These are phyloP conservation scores for Paratinospora sagittata DNA, from an alignment of 164 flowering plant species.

Conservation along the genomic window DNA sequence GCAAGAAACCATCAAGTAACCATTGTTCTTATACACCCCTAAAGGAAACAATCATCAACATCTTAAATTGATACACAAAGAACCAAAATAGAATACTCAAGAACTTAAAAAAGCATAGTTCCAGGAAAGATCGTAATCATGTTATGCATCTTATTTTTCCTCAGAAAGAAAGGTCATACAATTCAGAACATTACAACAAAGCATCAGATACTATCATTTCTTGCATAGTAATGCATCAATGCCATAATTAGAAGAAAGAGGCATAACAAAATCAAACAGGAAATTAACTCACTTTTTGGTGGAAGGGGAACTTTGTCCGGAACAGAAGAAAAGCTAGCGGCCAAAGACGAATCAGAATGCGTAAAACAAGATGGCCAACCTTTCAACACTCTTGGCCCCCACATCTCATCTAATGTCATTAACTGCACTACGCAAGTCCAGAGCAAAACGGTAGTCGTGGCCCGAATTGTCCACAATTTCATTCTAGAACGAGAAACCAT, in stretches of 20 bases:
- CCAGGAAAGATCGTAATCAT: too few relatives aligned
- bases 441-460: conserved; percentile 63
- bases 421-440: conserved; percentile 89
- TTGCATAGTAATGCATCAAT: conserved; percentile 2
- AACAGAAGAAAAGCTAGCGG: conserved; percentile 12
- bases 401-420: conserved; percentile 63
- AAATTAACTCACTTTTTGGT: conserved; percentile 30
- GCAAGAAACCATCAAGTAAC: conserved; percentile 86
- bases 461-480: conserved; percentile 83
- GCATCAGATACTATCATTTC: not conserved
- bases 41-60: conserved; percentile 7
- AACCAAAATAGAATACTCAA: not conserved
- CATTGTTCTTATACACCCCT: conserved; percentile 89
- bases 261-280: not conserved
- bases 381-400: conserved; percentile 78
- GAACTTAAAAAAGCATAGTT: not conserved
- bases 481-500: conserved; percentile 31
- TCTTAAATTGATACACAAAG: not conserved
- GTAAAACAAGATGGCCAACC: conserved; percentile 88
- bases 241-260: not conserved
- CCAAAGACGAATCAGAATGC: conserved; percentile 17
- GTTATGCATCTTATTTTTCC: too few relatives aligned
- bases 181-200: not conserved
- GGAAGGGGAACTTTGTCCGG: conserved; percentile 21
- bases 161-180: not conserved